Conservation (phyloP, 2,329 filamentous ascomycete genomes). For the Tolypocladium tropicale region DNA sequence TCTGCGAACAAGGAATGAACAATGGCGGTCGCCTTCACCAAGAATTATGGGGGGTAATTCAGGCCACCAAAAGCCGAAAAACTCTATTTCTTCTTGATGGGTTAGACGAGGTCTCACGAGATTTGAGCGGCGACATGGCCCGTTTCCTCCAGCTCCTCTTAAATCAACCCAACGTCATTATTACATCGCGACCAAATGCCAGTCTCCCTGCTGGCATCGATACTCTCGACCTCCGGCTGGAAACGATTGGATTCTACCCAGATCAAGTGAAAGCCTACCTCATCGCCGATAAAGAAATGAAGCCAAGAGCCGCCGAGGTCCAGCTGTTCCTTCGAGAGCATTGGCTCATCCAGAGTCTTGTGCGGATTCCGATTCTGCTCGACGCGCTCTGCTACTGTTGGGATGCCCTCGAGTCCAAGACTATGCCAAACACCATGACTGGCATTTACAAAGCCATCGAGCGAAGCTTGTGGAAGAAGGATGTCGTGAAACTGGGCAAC, state of each 20-base stretch:
- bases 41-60: constrained; percentile 7
- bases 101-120: constrained; percentile 27
- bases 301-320: constrained; percentile 12
- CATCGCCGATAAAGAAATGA: constrained; percentile 1
- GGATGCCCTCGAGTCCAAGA: constrained; percentile 9
- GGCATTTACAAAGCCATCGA: constrained; percentile 22
- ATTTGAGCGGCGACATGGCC: constrained; percentile 8
- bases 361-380: constrained; percentile 31
- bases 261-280: constrained; percentile 24
- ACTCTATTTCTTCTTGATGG: constrained; percentile 33
- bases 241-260: constrained; percentile 27
- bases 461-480: constrained; percentile 26
- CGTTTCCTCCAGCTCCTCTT: constrained; percentile 19
- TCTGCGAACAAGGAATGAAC: constrained; percentile 4
- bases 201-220: constrained; percentile 3
- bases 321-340: constrained; percentile 20
- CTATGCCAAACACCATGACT: constrained; percentile 24
- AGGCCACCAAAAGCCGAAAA: constrained; percentile 1
- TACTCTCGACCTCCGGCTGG: constrained; percentile 22
- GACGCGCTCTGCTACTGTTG: constrained; percentile 32
- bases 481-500: constrained; percentile 19
- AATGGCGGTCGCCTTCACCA: constrained; percentile 7
- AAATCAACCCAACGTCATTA: constrained; percentile 24
- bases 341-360: constrained; percentile 21
- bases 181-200: constrained; percentile 26